A percentile compares a stretch with the other conserved stretches of the same genome.
Conservation (phyloP, 805 yeast genomes). For the Starmerella apis region DNA sequence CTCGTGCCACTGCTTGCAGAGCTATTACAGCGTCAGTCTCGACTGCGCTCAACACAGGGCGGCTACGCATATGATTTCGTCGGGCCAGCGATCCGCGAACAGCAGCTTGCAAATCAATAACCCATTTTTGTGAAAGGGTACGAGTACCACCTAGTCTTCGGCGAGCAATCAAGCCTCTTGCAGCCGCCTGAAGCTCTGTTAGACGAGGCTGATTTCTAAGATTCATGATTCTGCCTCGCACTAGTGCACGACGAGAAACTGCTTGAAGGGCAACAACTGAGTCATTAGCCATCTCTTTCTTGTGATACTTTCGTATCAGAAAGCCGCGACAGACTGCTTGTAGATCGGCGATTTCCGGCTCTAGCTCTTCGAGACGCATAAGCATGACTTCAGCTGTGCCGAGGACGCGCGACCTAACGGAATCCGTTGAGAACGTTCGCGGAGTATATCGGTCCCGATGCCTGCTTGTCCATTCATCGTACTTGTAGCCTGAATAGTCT, state of each 20-base stretch:
- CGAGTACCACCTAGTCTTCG: neutral
- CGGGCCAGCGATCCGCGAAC: slow-evolving; percentile 25
- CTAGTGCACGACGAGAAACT: neutral
- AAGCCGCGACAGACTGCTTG: slow-evolving; percentile 2
- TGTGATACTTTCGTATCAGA: neutral
- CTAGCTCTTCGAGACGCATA: slow-evolving; percentile 28
- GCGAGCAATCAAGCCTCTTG: neutral
- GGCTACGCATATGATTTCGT: neutral
- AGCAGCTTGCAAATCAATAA: slow-evolving; percentile 19
- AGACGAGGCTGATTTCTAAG: neutral
- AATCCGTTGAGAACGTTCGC: slow-evolving; percentile 9
- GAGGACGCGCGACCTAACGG: slow-evolving; percentile 18
- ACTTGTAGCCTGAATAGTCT: neutral
- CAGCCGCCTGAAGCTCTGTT: neutral
- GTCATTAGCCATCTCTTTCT: neutral
- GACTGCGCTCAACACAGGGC: neutral
- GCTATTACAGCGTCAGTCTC: slow-evolving; percentile 29
- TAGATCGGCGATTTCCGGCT: slow-evolving; percentile 38
- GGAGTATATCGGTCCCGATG: slow-evolving; percentile 2
- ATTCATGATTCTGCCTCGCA: neutral
- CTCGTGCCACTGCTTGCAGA: slow-evolving; percentile 50
- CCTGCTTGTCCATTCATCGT: neutral
- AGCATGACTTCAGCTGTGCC: slow-evolving; percentile 30
- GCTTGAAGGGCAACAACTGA: slow-evolving; percentile 37
- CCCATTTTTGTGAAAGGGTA: neutral